These are phyloP conservation scores for Hirsutella minnesotensis DNA, from an alignment of 2,329 filamentous ascomycete genomes.

Conservation along the genomic window DNA sequence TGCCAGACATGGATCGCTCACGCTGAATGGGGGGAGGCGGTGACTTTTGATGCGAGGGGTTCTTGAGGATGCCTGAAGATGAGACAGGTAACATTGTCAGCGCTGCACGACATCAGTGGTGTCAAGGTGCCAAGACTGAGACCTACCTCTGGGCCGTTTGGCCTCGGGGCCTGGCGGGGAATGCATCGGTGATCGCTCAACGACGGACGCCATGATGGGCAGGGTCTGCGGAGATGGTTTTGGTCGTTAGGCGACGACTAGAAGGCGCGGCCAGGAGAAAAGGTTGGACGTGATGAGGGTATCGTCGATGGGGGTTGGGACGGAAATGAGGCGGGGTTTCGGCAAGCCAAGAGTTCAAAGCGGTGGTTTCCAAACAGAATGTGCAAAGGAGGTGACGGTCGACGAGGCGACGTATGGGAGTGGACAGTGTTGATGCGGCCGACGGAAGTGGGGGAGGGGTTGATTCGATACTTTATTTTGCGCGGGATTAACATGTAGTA, in stretches of 20 bases:
- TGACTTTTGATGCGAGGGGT: constrained; percentile 54
- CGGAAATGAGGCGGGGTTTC: background rate
- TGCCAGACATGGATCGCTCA: constrained; percentile 45
- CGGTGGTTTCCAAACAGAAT: no score
- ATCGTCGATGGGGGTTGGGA: no score
- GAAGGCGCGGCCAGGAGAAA: background rate
- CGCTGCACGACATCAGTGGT: background rate
- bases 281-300: background rate
- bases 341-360: background rate
- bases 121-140: background rate
- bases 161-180: constrained; percentile 27
- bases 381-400: no score
- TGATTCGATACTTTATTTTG: no score
- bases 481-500: no score
- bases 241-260: background rate
- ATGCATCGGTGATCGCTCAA: constrained; percentile 26
- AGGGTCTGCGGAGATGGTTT: background rate
- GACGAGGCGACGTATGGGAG: no score
- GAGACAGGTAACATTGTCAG: background rate
- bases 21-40: constrained; percentile 31
- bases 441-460: no score
- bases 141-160: constrained; percentile 34
- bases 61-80: constrained; percentile 77
- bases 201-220: constrained; percentile 26
- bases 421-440: no score